Base-by-base conservation (phyloP, 2,329 filamentous ascomycete species). In the Bipolaris gigantea region DNA sequence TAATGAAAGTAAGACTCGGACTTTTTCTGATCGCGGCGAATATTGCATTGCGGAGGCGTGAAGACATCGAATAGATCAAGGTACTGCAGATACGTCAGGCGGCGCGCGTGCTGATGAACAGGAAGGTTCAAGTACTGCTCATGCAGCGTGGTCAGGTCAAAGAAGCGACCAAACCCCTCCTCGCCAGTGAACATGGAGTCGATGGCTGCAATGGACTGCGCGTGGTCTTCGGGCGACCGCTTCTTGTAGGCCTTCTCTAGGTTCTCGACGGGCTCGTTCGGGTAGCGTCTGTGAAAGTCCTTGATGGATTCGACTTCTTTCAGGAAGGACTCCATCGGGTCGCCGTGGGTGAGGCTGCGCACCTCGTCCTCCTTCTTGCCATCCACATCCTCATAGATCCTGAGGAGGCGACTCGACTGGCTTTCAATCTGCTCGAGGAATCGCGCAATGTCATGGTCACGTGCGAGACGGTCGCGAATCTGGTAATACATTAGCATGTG, bases 111-210 rank as follows among this genome's bases (percentile, higher is more conserved):
- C 75, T 95, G 96, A 18, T 92, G 86, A 8, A 89, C 88, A 2
- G 91, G 89, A 8, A 99, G 81, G 70, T 99, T 99, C 56, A 97
- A 82, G 71, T 92, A 99, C 13, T 89, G 82, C 69, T 97, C 93
- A 75, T 97, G 92, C 62, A 87, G 84, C 35, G 81, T 83, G 16
- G 89, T 93, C 42, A 99, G 78, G 73, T 99, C 94, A 67, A 99
- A 89, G 75, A 90, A 99, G 64, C 91, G 89, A 39, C 94, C 94
- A 67, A 89, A 97, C 0, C 88, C 89, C 74, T 99, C 94, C 75
- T 99, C 95, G 57, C 94, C 94, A 0, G 92, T 96, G 75, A 99
- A 99, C 80, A 97, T 89, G 53, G 85, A 86, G 70, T 97, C 93
- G 43, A 97, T 87, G 48, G 92, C 85, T 39, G 84, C 85, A 51